Evolutionary conservation across 2,329 filamentous ascomycete genomes (phyloP).

Genomic region (Venturia pyrina): DNA sequence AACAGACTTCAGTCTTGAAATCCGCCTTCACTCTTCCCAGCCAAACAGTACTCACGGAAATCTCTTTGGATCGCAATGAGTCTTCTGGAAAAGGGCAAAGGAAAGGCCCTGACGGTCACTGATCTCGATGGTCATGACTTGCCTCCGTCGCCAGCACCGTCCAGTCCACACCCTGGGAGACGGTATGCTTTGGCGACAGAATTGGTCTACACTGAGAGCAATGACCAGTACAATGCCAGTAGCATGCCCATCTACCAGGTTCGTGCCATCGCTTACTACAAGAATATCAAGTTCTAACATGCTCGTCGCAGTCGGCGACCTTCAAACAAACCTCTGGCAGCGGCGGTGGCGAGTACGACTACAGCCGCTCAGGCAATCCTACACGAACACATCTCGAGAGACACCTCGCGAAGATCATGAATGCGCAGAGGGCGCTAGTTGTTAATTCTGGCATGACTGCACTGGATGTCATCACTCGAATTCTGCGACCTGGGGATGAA

Average conservation of each 20-base stretch:
- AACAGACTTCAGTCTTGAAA: neutral
- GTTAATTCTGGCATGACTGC: constrained; percentile 97
- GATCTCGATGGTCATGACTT: constrained; percentile 78
- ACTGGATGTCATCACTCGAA: constrained; percentile 86
- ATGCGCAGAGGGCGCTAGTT: constrained; percentile 77
- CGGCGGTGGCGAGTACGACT: constrained; percentile 85
- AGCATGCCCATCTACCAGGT: constrained; percentile 95
- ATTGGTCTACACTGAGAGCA: constrained; percentile 89
- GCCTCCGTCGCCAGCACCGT: constrained; percentile 86
- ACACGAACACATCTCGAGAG: constrained; percentile 93
- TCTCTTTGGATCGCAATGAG: neutral
- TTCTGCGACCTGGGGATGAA: constrained; percentile 87
- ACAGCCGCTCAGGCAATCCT: constrained; percentile 94
- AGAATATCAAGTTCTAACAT: constrained; percentile 39
- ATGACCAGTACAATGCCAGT: constrained; percentile 93
- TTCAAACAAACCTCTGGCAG: constrained; percentile 84
- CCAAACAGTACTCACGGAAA: neutral
- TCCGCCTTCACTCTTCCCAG: neutral
- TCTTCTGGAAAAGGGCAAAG: constrained; percentile 1
- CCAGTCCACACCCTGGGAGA: constrained; percentile 73
- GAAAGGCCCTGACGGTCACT: constrained; percentile 32
- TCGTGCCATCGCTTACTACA: constrained; percentile 60
- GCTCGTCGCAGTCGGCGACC: constrained; percentile 63
- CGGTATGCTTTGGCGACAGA: constrained; percentile 94
- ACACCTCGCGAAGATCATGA: constrained; percentile 98